Evolutionary conservation across 805 yeast species (phyloP), one percentile per base, ranked within the genome.

Genomic region (Lachancea quebecensis): DNA sequence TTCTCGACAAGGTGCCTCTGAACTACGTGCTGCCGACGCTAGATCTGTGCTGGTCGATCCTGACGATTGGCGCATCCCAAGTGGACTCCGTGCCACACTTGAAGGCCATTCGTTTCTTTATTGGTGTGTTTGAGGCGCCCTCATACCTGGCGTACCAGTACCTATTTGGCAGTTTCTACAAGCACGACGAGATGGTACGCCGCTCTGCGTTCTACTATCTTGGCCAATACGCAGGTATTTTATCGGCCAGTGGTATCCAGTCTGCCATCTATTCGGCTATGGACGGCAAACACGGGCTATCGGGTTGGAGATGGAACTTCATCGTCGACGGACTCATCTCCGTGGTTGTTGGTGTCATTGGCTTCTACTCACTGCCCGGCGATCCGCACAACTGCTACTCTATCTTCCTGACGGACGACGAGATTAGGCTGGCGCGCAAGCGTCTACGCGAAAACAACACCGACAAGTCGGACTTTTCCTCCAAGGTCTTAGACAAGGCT

Each of bases 251-350:
- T 37, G 74, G 79, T 48, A 65, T 82, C 35, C 82, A 81, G 53
- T 77, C 82, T 14, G 75, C 81, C 10, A 71, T 80, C 27, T 73
- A 66, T 46, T 54, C 69, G 17, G 52, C 62, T 34, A 57, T 82
- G 51, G 63, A 70, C 43, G 85, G 82, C 28, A 65, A 58, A 10
- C 56, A 60, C 38, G 86, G 86, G 0, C 64, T 76, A 10, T 70
- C 71, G 8, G 79, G 85, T 10, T 83, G 88, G 88, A 71, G 81
- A 67, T 83, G 88, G 88, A 77, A 79, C 58, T 82, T 79, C 55
- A 76, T 83, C 39, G 71, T 83, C 49, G 86, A 81, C 58, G 82
- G 81, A 10, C 55, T 77, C 39, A 72, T 83, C 40, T 77, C 83
- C 4, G 55, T 81, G 25, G 77, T 71, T 2, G 74, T 82, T 32